Percentiles rank a stretch among this genome's conserved stretches.
Conservation (phyloP, 2,329 filamentous ascomycete genomes). For the Monascus ruber region DNA sequence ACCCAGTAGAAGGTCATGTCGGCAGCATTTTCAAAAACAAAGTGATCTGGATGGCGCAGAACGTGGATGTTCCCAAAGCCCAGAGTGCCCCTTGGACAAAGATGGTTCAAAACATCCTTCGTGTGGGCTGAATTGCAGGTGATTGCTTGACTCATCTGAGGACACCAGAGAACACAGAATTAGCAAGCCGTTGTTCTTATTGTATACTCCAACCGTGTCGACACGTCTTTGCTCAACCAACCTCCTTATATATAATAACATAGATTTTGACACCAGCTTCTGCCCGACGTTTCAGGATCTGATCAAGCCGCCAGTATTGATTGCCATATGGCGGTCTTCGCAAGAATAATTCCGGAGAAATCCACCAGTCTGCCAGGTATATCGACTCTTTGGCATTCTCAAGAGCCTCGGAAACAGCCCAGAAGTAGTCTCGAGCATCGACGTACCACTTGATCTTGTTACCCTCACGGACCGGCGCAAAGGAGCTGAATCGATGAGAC, state of each 20-base stretch:
- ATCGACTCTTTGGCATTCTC: conserved; percentile 85
- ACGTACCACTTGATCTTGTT: conserved; percentile 97
- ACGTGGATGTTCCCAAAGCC: conserved; percentile 82
- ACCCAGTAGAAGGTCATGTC: conserved; percentile 95
- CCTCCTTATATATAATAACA: conserved; percentile 83
- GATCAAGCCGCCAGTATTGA: conserved; percentile 79
- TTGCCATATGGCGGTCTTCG: conserved; percentile 71
- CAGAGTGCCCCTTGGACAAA: conserved; percentile 71
- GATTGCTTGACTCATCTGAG: conserved; percentile 55
- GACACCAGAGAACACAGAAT: no score
- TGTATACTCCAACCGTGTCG: no score
- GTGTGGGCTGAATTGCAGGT: conserved; percentile 91
- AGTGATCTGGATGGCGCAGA: conserved; percentile 90
- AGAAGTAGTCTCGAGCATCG: conserved; percentile 90
- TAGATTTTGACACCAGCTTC: conserved; percentile 93
- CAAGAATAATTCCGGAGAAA: conserved; percentile 78
- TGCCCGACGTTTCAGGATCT: conserved; percentile 74
- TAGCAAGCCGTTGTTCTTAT: no score
- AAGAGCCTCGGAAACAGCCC: conserved; percentile 82
- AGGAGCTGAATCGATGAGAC: conserved; percentile 75
- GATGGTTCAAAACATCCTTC: conserved; percentile 66
- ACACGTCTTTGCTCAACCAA: conserved; percentile 9
- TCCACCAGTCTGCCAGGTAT: conserved; percentile 96
- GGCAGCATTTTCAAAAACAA: conserved; percentile 80
- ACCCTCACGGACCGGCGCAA: conserved; percentile 72